phyloP scores from a whole-genome alignment of 2,329 filamentous ascomycete species.

The Penicillium sp. region DNA sequence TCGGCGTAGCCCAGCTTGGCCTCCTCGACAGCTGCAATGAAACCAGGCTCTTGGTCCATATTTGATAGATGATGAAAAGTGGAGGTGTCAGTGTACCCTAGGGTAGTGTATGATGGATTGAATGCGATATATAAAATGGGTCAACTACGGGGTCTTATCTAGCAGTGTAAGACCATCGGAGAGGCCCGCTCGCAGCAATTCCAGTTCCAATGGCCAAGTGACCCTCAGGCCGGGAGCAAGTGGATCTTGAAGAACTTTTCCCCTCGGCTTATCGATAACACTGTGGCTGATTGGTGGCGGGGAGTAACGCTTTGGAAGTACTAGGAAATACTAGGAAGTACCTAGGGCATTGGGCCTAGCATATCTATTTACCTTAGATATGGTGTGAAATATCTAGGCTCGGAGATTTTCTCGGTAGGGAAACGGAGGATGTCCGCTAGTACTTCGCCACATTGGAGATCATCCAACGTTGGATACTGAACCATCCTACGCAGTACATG shows the following conservation, averaged over 20 bases:
- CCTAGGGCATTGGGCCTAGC: no score
- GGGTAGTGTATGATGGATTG: background rate
- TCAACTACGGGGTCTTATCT: slow-evolving; percentile 1
- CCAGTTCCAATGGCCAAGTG: no score
- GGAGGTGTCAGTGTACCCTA: background rate
- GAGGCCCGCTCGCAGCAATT: slow-evolving; percentile 19
- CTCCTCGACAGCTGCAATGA: slow-evolving; percentile 62
- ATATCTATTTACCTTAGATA: no score
- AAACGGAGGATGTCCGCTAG: no score
- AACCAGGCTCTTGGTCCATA: slow-evolving; percentile 54
- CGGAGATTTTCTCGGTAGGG: no score
- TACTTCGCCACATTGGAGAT: no score
- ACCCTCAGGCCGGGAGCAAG: background rate
- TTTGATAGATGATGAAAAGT: slow-evolving; percentile 5
- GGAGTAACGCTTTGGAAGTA: background rate
- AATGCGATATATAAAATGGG: no score
- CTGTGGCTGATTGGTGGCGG: slow-evolving; percentile 13
- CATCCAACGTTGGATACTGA: no score
- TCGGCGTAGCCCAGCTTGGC: slow-evolving; percentile 60
- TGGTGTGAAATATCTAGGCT: no score
- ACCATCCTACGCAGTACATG: no score
- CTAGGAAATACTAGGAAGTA: no score
- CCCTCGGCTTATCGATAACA: slow-evolving; percentile 33
- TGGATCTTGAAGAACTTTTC: slow-evolving; percentile 20
- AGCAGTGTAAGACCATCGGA: slow-evolving; percentile 12